phyloP scores from a whole-genome alignment of 2,329 filamentous ascomycete genomes.

The Neophaeococcomyces mojaviensis region DNA sequence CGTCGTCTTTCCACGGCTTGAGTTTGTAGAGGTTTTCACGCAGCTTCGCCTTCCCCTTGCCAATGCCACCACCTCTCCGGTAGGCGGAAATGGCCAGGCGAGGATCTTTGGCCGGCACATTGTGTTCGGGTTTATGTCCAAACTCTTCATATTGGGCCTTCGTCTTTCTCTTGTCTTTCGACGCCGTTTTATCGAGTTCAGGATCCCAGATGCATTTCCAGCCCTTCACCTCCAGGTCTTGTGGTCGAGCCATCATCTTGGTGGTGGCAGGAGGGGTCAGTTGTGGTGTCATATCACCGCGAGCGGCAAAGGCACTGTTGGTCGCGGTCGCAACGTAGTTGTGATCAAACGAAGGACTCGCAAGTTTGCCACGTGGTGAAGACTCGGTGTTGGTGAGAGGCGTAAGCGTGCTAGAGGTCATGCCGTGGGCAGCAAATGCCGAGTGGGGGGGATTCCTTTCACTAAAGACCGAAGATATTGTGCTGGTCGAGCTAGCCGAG shows the following conservation, averaged over 20 bases:
- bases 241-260: conserved; percentile 44
- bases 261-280: conserved; percentile 35
- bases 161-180: conserved; percentile 45
- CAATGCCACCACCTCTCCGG: conserved; percentile 48
- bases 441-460: conserved; percentile 42
- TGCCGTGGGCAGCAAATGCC: conserved; percentile 50
- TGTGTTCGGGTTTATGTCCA: conserved; percentile 59
- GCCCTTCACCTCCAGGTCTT: conserved; percentile 48
- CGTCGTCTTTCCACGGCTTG: conserved; percentile 73
- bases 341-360: conserved; percentile 42
- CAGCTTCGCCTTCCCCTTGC: conserved; percentile 64
- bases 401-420: conserved; percentile 49
- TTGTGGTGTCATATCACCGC: conserved; percentile 32
- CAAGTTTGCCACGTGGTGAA: conserved; percentile 50
- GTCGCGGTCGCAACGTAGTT: conserved; percentile 25
- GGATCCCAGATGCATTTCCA: conserved; percentile 57
- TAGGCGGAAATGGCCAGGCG: conserved; percentile 63
- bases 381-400: conserved; percentile 61
- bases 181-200: conserved; percentile 52
- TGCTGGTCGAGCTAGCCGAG: conserved; percentile 66
- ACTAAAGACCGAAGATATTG: conserved; percentile 65
- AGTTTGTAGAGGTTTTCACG: conserved; percentile 69
- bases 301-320: conserved; percentile 19
- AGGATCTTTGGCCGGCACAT: conserved; percentile 72
- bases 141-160: conserved; percentile 48